Base-by-base conservation (phyloP, 2,329 filamentous ascomycete species). In the Trematosphaeria pertusa region DNA sequence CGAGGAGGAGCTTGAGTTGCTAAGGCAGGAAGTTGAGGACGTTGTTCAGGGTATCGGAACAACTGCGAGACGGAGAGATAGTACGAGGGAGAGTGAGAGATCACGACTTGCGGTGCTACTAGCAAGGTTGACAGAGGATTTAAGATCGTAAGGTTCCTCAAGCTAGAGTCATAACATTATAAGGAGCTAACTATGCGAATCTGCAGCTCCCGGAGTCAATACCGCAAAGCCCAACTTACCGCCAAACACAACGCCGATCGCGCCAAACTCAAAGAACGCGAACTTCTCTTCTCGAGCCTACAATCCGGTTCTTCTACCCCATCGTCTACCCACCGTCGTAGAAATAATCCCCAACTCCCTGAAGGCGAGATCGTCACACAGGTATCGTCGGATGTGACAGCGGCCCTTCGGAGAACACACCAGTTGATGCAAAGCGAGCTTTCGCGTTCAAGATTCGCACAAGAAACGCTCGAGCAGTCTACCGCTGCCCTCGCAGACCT, bases 381-480 rank as follows among this genome's bases (percentile, higher is more conserved):
- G 52, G 88, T 93, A 0, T 89, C 89, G 22, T 85, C 81, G 57
- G 90, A 95, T 75, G 88, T 97, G 43, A 97, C 93, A 3, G 79
- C 85, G 37, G 89, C 91, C 1, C 81, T 99, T 41, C 83, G 91
- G 50, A 82, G 91, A 50, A 95, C 93, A 5, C 92, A 97, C 73
- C 85, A 89, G 52, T 81, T 96, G 63, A 92, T 97, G 77, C 85
- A 89, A 54, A 81, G 85, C 4, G 92, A 97, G 77, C 83, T 99
- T 6, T 85, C 87, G 36, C 87, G 91, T 49, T 95, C 90, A 57
- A 87, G 89, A 62, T 97, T 96, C 67, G 93, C 93, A 14, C 87
- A 94, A 61, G 87, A 96, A 71, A 95, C 91, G 1, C 80, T 99
- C 46, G 86, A 87, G 51, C 87, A 94, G 75, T 92, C 88, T 2